Conservation (phyloP, 441 rosid species). For the Erysimum cheiri region DNA sequence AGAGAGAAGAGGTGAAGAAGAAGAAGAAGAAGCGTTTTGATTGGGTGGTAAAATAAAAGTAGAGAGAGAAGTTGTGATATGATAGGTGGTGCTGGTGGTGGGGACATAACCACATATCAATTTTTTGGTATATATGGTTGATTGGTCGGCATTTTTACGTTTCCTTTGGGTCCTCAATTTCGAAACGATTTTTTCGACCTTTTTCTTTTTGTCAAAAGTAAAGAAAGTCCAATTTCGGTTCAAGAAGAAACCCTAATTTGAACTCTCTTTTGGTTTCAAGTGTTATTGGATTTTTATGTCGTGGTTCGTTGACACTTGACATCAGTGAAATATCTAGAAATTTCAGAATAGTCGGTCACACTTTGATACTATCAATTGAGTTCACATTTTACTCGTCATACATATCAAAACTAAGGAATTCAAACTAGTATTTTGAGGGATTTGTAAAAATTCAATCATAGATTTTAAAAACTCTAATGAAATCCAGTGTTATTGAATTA, state of each 20-base stretch:
- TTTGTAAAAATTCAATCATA: too few relatives aligned
- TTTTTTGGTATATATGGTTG: slow-evolving; percentile 16
- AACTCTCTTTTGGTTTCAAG: slow-evolving; percentile 27
- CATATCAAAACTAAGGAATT: too few relatives aligned
- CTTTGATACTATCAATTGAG: not conserved
- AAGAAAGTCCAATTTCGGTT: slow-evolving; percentile 27
- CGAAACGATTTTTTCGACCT: not conserved
- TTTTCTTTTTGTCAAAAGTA: not conserved
- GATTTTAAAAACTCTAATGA: too few relatives aligned
- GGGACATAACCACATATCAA: slow-evolving; percentile 38
- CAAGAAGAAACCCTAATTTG: slow-evolving; percentile 33
- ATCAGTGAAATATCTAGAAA: slow-evolving; percentile 11
- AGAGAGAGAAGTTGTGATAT: slow-evolving; percentile 24
- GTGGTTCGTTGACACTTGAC: slow-evolving; percentile 20
- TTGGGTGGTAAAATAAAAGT: slow-evolving; percentile 34
- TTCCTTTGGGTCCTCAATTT: slow-evolving; percentile 14
- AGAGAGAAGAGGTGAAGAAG: not conserved
- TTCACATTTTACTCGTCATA: not conserved
- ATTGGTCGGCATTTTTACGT: slow-evolving; percentile 26
- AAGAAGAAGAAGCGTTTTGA: slow-evolving; percentile 26
- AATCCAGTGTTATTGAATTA: too few relatives aligned
- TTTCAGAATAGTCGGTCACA: not conserved
- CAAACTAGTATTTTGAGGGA: too few relatives aligned
- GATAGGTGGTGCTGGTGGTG: slow-evolving; percentile 28
- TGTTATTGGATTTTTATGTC: slow-evolving; percentile 23